These are phyloP conservation scores for Yarrowia sp. DNA, from an alignment of 805 yeast genomes.

Conservation along the genomic window DNA sequence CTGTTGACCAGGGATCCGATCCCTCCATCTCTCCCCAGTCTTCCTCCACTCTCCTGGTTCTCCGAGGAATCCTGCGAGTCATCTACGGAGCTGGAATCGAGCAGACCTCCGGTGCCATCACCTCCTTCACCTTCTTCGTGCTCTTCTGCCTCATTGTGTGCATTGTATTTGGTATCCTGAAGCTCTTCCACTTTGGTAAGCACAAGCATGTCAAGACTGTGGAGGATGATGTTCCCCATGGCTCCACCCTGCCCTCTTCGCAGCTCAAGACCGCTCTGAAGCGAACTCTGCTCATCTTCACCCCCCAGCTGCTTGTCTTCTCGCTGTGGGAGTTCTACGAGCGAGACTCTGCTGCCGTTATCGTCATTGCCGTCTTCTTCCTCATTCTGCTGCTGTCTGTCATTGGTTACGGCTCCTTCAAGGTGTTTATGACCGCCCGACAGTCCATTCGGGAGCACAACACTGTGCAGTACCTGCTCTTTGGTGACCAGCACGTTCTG, in stretches of 20 bases:
- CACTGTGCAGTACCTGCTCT: conserved; percentile 86
- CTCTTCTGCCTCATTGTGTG: conserved; percentile 76
- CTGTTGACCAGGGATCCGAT: conserved; percentile 35
- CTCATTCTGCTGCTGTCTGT: conserved; percentile 66
- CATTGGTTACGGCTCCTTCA: conserved; percentile 68
- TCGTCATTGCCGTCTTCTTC: conserved; percentile 78
- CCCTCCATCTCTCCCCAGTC: conserved; percentile 45
- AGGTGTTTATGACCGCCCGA: conserved; percentile 68
- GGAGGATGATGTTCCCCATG: conserved; percentile 49
- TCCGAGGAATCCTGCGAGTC: conserved; percentile 86
- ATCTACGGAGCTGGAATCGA: conserved; percentile 81
- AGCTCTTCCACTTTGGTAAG: conserved; percentile 49
- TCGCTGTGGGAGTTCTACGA: conserved; percentile 87
- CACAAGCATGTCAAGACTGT: conserved; percentile 52
- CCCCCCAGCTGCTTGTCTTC: conserved; percentile 77
- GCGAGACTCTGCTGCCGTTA: conserved; percentile 86
- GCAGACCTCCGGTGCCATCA: conserved; percentile 79
- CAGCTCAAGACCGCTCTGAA: conserved; percentile 80
- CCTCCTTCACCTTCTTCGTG: conserved; percentile 87
- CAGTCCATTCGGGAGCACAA: conserved; percentile 64
- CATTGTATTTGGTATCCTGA: conserved; percentile 62
- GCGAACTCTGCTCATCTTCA: conserved; percentile 83
- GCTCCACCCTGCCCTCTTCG: conserved; percentile 43
- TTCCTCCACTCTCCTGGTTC: conserved; percentile 59
- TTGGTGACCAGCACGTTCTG: conserved; percentile 75